Evolutionary conservation across 169 alveolate species (phyloP).

Genomic region (Theileria annulata): DNA sequence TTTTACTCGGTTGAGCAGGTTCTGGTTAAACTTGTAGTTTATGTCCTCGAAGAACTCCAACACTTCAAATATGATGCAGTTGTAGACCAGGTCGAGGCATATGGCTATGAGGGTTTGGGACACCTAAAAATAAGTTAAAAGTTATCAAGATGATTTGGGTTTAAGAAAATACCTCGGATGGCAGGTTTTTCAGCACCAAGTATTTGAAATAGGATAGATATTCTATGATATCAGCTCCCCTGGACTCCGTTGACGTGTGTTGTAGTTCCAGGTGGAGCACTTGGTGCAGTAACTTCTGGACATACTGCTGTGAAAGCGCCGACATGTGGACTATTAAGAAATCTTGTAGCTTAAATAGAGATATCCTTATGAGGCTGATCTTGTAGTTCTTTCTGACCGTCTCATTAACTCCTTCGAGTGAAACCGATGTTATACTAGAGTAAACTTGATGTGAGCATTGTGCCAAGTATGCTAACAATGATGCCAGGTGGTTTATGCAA

Average conservation of each 20-base stretch:
- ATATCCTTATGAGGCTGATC: slow-evolving; percentile 8
- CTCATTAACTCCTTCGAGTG: slow-evolving; percentile 1
- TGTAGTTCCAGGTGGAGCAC: slow-evolving; percentile 5
- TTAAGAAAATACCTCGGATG: slow-evolving; percentile 22
- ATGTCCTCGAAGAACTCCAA: slow-evolving; percentile 51
- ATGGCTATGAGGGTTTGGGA: slow-evolving; percentile 3
- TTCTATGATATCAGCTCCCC: slow-evolving; percentile 32
- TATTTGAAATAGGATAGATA: slow-evolving; percentile 7
- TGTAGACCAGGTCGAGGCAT: slow-evolving; percentile 40
- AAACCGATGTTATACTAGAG: background rate
- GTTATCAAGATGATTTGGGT: background rate
- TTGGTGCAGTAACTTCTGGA: slow-evolving; percentile 39
- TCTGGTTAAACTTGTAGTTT: slow-evolving; percentile 50
- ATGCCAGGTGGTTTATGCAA: slow-evolving; percentile 11
- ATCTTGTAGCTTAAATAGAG: slow-evolving; percentile 48
- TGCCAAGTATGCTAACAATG: slow-evolving; percentile 31
- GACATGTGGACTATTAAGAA: slow-evolving; percentile 43
- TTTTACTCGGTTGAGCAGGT: background rate
- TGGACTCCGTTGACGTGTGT: slow-evolving; percentile 4
- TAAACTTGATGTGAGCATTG: slow-evolving; percentile 15
- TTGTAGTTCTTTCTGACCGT: slow-evolving; percentile 30
- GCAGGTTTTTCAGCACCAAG: slow-evolving; percentile 9
- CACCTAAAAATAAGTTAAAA: slow-evolving; percentile 3
- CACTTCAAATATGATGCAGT: slow-evolving; percentile 32
- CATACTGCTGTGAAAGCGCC: slow-evolving; percentile 54